Conservation (phyloP, 129 eudicot genomes). For the Flaveria ramosissima region DNA sequence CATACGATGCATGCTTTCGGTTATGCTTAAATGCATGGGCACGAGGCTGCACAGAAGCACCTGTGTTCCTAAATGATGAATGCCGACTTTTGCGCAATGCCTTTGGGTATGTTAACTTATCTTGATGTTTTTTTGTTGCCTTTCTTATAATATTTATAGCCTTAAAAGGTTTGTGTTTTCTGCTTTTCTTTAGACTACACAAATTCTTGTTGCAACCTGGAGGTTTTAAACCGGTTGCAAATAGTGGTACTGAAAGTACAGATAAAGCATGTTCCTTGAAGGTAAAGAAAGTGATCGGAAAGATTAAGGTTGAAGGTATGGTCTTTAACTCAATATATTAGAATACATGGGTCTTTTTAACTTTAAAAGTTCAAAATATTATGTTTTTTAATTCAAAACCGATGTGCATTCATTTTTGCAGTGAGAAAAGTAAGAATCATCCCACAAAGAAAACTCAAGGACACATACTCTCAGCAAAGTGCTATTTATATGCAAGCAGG, state of each 20-base stretch:
- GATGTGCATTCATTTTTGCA: conserved; percentile 34
- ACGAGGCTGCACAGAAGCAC: conserved; percentile 89
- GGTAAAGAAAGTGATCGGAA: conserved; percentile 72
- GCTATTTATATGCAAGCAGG: conserved; percentile 83
- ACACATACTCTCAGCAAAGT: conserved; percentile 70
- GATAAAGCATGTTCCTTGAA: conserved; percentile 62
- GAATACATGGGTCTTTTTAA: neutral
- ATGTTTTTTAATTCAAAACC: neutral
- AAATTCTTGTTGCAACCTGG: conserved; percentile 81
- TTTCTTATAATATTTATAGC: neutral
- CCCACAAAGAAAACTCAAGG: conserved; percentile 80
- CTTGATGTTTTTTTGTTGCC: neutral
- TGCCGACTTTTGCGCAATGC: conserved; percentile 78
- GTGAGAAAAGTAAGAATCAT: conserved; percentile 83
- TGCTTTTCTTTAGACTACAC: conserved; percentile 53
- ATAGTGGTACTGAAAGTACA: conserved; percentile 36
- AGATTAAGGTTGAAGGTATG: conserved; percentile 87
- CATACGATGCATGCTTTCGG: conserved; percentile 94
- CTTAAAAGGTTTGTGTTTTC: conserved; percentile 2
- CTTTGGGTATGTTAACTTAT: conserved; percentile 62
- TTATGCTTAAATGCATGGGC: conserved; percentile 87
- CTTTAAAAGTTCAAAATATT: neutral
- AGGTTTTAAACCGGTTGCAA: conserved; percentile 51
- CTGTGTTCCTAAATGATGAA: conserved; percentile 77
- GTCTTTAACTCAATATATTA: neutral